phyloP scores from a whole-genome alignment of 495 filamentous ascomycete species.

The Xylaria venustula region DNA sequence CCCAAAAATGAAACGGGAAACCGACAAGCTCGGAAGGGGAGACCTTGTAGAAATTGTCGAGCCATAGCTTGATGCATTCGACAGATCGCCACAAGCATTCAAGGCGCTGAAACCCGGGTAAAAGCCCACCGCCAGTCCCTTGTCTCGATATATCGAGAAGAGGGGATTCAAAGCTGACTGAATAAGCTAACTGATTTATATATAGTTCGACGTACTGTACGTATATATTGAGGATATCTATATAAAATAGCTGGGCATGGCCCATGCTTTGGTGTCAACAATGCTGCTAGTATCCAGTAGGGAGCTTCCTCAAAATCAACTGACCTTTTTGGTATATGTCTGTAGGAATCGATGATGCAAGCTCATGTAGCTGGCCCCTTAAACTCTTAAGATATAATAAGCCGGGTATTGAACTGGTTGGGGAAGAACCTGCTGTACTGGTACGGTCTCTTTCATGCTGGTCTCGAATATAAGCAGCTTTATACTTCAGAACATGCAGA shows the following conservation, averaged over 20 bases:
- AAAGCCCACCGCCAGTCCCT: not conserved
- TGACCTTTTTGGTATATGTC: not conserved
- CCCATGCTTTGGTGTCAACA: not conserved
- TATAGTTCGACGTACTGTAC: conserved; percentile 38
- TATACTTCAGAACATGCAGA: conserved; percentile 39
- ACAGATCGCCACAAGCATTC: conserved; percentile 37
- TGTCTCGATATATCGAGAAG: conserved; percentile 12
- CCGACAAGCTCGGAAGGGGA: conserved; percentile 22
- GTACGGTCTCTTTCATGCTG: conserved; percentile 6
- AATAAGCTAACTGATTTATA: conserved; percentile 33
- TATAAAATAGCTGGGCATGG: not conserved
- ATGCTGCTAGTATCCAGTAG: not conserved
- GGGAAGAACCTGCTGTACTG: not conserved
- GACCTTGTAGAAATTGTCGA: conserved; percentile 34
- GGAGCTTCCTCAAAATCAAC: not conserved
- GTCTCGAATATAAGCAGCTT: conserved; percentile 10
- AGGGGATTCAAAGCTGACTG: conserved; percentile 19
- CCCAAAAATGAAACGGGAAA: conserved; percentile 38
- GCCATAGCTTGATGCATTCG: conserved; percentile 34
- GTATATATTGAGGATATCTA: conserved; percentile 32
- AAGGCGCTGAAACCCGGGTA: conserved; percentile 33
- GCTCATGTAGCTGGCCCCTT: not conserved
- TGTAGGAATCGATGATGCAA: not conserved
- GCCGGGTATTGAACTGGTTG: not conserved
- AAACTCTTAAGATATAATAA: not conserved